These are phyloP conservation scores for Trichoderma asperelloides DNA, from an alignment of 495 filamentous ascomycete species.

Conservation along the genomic window DNA sequence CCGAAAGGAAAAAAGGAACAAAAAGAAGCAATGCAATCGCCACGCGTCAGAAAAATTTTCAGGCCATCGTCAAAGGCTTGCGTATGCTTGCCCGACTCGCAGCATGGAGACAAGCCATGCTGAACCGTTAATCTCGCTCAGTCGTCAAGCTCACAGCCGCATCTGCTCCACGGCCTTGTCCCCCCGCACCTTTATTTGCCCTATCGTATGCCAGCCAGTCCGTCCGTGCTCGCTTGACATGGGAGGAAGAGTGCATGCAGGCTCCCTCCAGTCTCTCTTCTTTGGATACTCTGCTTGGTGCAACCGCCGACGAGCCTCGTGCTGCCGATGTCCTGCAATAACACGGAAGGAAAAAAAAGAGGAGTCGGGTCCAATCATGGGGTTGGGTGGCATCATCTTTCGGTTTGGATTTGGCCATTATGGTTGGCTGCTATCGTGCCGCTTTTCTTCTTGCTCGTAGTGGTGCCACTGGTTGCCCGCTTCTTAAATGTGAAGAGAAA, in stretches of 20 bases:
- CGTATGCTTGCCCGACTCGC: neutral
- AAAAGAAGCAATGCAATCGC: neutral
- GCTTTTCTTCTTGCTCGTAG: conserved; percentile 4
- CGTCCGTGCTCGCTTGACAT: neutral
- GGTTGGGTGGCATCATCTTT: neutral
- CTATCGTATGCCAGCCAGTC: neutral
- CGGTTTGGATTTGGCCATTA: neutral
- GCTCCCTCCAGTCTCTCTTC: neutral
- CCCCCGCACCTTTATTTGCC: neutral
- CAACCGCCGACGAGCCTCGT: neutral
- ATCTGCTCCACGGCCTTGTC: neutral
- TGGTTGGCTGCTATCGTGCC: conserved; percentile 7
- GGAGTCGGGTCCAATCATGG: neutral
- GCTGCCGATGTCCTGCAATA: neutral
- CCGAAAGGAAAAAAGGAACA: neutral
- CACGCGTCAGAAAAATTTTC: neutral
- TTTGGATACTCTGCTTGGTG: neutral
- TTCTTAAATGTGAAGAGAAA: conserved; percentile 55
- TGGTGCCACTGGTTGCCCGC: conserved; percentile 5
- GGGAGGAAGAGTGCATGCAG: neutral
- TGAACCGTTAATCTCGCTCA: neutral
- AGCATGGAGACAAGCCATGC: neutral
- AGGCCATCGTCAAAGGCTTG: neutral
- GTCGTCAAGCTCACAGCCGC: neutral
- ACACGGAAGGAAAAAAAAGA: neutral